Base-by-base conservation (phyloP, 1,284 basidiomycete species). In the Uromyces viciae-fabae region DNA sequence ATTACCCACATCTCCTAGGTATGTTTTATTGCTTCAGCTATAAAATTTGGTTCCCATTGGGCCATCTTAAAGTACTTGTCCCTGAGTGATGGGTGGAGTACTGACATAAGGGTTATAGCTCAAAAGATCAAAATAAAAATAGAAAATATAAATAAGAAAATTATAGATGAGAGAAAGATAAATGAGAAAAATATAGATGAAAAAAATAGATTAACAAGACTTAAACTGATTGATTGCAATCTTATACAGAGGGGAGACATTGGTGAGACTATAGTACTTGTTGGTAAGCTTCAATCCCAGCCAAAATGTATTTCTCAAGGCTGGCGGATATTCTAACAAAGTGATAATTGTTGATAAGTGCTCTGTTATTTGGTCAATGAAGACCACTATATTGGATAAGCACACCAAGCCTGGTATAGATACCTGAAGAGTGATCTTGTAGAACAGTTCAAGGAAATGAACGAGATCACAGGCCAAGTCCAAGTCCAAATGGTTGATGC, bases 301-400 rank as follows among this genome's bases (percentile, higher is more conserved):
- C 5, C 60, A 38, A 22, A 31, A 64, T 8, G 60, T 38, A 38
- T 64, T 64, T 19, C 64, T 66, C 64, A 66, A 25, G n/a, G 36
- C 38, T 66, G 64, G 3, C 15, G 64, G 60, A 38, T 64, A 64
- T 9, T 64, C 46, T 43, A 25, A n/a, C 7, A 42, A 38, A 68
- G 28, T 42, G 36, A 68, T 68, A 25, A 68, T 25, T 2, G 36
- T 38, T 40, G 62, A 64, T 2, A 64, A 38, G 25, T 60, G 58
- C 25, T 60, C 58, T 31, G 58, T 64, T 4, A 64, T 28, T 64
- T 64, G 28, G 17, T 68, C 17, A 36, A 68, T 68, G 36, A 33
- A 68, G 14, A 68, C 40, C 9, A 68, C 64, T 3, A 68, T 15
- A 68, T 68, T 40, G 14, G 64, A 68, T 43, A 68, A 68, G 38